Evolutionary conservation across 148 eudicot species (phyloP), one percentile per base, ranked within the genome.

Genomic region (Pouteria glomerata): DNA sequence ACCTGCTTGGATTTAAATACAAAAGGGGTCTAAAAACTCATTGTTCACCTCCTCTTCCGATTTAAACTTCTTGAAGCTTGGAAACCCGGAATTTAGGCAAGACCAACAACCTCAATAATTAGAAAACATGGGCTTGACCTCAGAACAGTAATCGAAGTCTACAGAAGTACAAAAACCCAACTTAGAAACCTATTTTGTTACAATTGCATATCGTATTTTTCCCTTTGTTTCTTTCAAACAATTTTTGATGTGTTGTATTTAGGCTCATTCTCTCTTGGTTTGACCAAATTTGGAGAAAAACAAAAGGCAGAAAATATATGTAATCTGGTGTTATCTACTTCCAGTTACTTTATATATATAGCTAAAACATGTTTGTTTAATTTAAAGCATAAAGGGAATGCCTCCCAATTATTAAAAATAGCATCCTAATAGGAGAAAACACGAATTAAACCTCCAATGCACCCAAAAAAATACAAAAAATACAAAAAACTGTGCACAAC

Each of bases 31-130:
- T 35, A 65, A 44, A 65, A 27, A 53, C 33, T 42, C 13, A 26
- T 19, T 55, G 58, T 55, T 55, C 30, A 55, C 30, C 58, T 55
- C 12, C 24, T 2, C 15, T 16, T 55, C 29, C 27, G 12, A 11
- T 55, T 55, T 42, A 53, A 65, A 53, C 53, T 65, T 65, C 69
- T 24, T 65, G 29, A 45, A 65, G 67, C 18, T 39, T 63, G 44
- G 31, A 63, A 63, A 63, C 33, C 26, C 33, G 24, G 66, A 11
- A 12, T 23, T 6, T 63, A 42, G 11, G 51, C 45, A 23, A 13
- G 53, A 27, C 23, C 23, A 65, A 44, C 12, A 7, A 44, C 45
- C 35, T 42, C 29, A 64, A 42, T 24, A 34, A 26, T 45, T 27
- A 65, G 0, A 29, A 45, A 55, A 51, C 48, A 51, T 16, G 58